A percentile compares a stretch with the other conserved stretches of the same genome.
phyloP scores from a whole-genome alignment of 2,329 filamentous ascomycete genomes.

The Penicillium sp. region DNA sequence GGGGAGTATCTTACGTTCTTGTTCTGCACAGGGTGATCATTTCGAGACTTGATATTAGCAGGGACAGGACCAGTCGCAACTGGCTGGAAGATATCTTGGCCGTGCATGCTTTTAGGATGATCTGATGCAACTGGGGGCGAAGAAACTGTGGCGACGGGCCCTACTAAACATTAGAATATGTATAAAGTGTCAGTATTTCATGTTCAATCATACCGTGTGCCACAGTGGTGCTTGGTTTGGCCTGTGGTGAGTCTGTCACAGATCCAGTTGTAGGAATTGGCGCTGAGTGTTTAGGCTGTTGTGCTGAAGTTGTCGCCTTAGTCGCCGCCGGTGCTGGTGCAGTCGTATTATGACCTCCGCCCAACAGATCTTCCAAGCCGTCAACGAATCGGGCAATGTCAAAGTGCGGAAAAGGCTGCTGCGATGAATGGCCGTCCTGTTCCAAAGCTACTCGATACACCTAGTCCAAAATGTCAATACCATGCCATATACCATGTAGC shows the following conservation, averaged over 20 bases:
- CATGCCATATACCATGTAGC: background rate
- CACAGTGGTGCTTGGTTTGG: background rate
- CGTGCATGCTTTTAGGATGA: slow-evolving; percentile 27
- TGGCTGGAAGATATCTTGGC: slow-evolving; percentile 46
- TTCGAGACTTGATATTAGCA: slow-evolving; percentile 37
- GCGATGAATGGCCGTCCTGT: slow-evolving; percentile 31
- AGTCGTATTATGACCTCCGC: background rate
- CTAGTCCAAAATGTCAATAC: slow-evolving; percentile 24
- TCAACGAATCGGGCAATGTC: slow-evolving; percentile 20
- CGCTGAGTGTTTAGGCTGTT: background rate
- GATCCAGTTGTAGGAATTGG: background rate
- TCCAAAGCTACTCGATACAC: slow-evolving; percentile 34
- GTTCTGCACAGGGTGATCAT: slow-evolving; percentile 46
- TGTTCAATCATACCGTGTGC: background rate
- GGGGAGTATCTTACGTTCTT: slow-evolving; percentile 34
- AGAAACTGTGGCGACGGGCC: background rate
- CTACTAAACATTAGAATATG: background rate
- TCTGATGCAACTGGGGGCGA: background rate
- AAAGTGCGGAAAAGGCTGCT: slow-evolving; percentile 30
- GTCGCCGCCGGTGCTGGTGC: slow-evolving; percentile 12
- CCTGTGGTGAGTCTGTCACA: background rate
- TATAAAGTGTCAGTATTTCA: background rate
- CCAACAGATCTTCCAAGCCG: slow-evolving; percentile 15
- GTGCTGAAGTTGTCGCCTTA: background rate
- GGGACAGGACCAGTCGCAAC: slow-evolving; percentile 42